Evolutionary conservation across 2,329 filamentous ascomycete genomes (phyloP), one percentile per base, ranked within the genome.

Genomic region (Fusarium fujikuroi): DNA sequence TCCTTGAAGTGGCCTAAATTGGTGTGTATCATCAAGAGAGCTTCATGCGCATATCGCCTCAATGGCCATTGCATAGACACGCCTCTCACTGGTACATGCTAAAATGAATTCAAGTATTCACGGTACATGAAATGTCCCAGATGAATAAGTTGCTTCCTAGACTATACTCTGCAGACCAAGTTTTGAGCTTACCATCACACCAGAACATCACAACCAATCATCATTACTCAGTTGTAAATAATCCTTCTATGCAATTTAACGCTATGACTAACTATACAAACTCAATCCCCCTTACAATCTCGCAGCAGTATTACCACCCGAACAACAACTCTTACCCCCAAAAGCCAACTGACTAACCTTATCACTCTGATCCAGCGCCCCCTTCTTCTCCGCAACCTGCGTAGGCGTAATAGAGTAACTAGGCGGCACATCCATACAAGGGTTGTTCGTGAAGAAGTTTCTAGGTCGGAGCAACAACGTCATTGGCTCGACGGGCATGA

Each of bases 401-500:
- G 60, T 78, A 9, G 77, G 77, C 0, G 74, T 76, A 23, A 76
- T 71, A 0, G 75, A 77, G 63, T 79, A 79, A 43, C 75, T 77
- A 7, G 94, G 93, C 63, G 92, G 92, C 21, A 97, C 92, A 81
- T 97, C 93, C 81, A 97, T 84, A 61, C 90, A 92, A 5, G 94
- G 94, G 79, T 95, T 97, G 76, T 89, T 87, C 28, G 87, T 84
- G 83, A 97, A 97, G 87, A 97, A 97, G 84, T 97, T 92, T 46
- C 94, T 85, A 7, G 94, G 94, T 37, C 93, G 85, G 44, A 97
- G 85, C 40, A 97, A 86, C 75, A 97, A 84, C 3, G 90, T 93
- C 88, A 97, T 95, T 2, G 93, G 93, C 85, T 95, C 93, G 1
- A 90, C 92, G 0, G 94, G 94, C 95, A 97, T 97, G 76, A 97